Base-by-base conservation (phyloP, 352 stramenopile genomes). In the Phytophthora citrophthora region DNA sequence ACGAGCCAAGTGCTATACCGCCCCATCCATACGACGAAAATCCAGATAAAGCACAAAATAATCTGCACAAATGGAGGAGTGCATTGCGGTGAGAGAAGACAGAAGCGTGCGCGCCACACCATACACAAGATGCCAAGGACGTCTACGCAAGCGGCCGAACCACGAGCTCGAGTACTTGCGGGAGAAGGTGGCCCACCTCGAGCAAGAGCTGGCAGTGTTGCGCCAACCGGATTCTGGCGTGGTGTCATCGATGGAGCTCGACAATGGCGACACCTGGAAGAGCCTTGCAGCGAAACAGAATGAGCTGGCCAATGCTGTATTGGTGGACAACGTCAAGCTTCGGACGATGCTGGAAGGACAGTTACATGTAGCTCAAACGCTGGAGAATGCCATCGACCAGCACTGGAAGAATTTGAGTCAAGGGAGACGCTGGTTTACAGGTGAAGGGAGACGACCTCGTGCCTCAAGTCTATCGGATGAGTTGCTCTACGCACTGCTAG, bases 101-200 rank as follows among this genome's bases (percentile, higher is more conserved):
- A 15, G 31, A 29, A 36, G 20, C 5, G 53, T 24, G n/a, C 59
- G 59, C 5, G n/a, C 41, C 13, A 67, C 59, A 9, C 59, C 50
- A 12, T 67, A 67, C 32, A 56, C 50, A 7, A 43, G 13, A 24
- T 24, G 43, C 20, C 50, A 67, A 12, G 50, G 59, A 26, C 50
- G 50, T n/a, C 50, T 54, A 23, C 58, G 65, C 3, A 73, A 73
- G 36, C 48, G 53, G 9, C 65, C 53, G 27, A 73, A 69, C 16
- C 52, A 73, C 43, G 59, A 73, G 41, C 52, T 73, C 15, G 65
- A 73, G 40, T 73, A 73, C 36, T 61, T 73, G 23, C 52, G 59
- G 11, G 47, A 49, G 39, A 31, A 61, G 29, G 64, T 73, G 18
- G 9, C 29, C 5, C 44, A 61, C 52, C 59, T 73, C 5, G 50